phyloP scores from a whole-genome alignment of 2,329 filamentous ascomycete genomes.

The Coniochaeta pulveracea region DNA sequence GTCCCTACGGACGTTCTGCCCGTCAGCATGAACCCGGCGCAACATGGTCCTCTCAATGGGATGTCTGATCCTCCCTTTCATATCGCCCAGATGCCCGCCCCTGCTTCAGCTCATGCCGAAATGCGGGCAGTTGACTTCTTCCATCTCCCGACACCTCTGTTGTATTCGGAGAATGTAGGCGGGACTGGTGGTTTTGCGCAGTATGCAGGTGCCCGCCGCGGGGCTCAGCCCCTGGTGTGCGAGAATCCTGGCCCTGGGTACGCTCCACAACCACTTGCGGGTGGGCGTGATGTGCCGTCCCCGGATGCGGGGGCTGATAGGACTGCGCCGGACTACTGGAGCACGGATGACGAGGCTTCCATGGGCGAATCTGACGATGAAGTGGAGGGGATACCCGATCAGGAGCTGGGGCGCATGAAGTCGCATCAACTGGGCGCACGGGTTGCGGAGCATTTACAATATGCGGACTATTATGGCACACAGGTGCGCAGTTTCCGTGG shows the following conservation, averaged over 20 bases:
- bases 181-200: too few relatives aligned
- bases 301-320: too few relatives aligned
- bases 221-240: too few relatives aligned
- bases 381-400: slow-evolving; percentile 20
- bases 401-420: slow-evolving; percentile 21
- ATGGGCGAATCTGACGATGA: slow-evolving; percentile 50
- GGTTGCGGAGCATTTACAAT: slow-evolving; percentile 23
- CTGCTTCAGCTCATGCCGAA: slow-evolving; percentile 1
- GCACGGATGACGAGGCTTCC: slow-evolving; percentile 49
- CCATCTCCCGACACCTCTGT: too few relatives aligned
- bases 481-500: slow-evolving; percentile 37
- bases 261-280: too few relatives aligned
- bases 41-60: slow-evolving; percentile 3
- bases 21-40: slow-evolving; percentile 11
- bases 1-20: slow-evolving; percentile 13
- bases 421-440: slow-evolving; percentile 28
- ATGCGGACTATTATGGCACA: slow-evolving; percentile 29
- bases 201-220: too few relatives aligned
- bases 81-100: not conserved
- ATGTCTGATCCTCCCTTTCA: slow-evolving; percentile 1
- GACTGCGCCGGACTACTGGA: too few relatives aligned
- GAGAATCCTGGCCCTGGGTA: too few relatives aligned
- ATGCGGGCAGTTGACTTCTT: not conserved
- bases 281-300: too few relatives aligned
- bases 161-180: too few relatives aligned